phyloP scores from a whole-genome alignment of 1,139 yeast genomes.

The Scheffersomyces insectosa region DNA sequence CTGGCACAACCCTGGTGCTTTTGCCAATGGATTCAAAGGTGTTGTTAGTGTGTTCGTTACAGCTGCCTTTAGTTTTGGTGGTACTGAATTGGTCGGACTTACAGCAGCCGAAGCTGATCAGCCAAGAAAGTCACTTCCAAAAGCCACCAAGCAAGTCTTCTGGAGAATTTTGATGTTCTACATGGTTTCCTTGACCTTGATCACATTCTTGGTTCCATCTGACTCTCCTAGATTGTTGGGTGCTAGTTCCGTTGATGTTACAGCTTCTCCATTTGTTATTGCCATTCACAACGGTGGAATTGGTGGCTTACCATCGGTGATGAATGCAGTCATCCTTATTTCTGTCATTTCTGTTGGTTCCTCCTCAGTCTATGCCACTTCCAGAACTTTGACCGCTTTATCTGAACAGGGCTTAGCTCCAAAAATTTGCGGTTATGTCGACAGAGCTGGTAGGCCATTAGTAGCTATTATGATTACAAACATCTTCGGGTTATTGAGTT shows the following conservation, averaged over 20 bases:
- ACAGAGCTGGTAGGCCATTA: slow-evolving; percentile 27
- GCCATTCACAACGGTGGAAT: slow-evolving; percentile 64
- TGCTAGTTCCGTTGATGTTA: slow-evolving; percentile 40
- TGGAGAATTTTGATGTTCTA: slow-evolving; percentile 38
- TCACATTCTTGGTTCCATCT: slow-evolving; percentile 37
- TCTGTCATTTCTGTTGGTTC: slow-evolving; percentile 59
- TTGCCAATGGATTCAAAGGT: slow-evolving; percentile 44
- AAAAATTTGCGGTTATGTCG: slow-evolving; percentile 25
- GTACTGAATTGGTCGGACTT: slow-evolving; percentile 45
- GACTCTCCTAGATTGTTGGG: slow-evolving; percentile 33
- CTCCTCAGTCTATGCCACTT: slow-evolving; percentile 27
- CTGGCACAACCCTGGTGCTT: slow-evolving; percentile 36
- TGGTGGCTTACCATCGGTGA: slow-evolving; percentile 62
- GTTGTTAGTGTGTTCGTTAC: slow-evolving; percentile 51
- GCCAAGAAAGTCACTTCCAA: slow-evolving; percentile 40
- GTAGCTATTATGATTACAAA: slow-evolving; percentile 33
- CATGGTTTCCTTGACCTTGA: slow-evolving; percentile 31
- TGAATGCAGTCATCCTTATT: slow-evolving; percentile 70
- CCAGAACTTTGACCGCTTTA: slow-evolving; percentile 26
- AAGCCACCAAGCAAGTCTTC: slow-evolving; percentile 41
- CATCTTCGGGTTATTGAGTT: slow-evolving; percentile 29
- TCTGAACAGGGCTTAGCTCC: slow-evolving; percentile 29
- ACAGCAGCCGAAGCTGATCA: slow-evolving; percentile 45
- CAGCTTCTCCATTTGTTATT: slow-evolving; percentile 55
- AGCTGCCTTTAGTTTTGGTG: slow-evolving; percentile 60